phyloP scores from a whole-genome alignment of 2,329 filamentous ascomycete species.

The Pestalotiopsis sp. region DNA sequence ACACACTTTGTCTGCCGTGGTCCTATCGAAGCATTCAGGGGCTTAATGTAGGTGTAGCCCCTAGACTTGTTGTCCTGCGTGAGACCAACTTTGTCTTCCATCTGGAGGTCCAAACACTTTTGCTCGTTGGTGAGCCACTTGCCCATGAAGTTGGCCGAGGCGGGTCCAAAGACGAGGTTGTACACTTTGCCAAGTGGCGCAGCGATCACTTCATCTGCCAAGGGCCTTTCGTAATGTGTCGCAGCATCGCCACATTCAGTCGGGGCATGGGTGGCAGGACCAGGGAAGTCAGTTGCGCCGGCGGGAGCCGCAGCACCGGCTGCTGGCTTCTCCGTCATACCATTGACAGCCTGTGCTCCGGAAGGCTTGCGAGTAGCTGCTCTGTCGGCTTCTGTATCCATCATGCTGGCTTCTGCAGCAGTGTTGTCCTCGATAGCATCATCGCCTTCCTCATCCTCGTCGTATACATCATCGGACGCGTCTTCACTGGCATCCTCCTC shows the following conservation, averaged over 20 bases:
- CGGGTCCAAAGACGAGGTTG: slow-evolving; percentile 81
- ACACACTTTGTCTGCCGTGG: slow-evolving; percentile 95
- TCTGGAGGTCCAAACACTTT: slow-evolving; percentile 84
- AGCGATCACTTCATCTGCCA: slow-evolving; percentile 84
- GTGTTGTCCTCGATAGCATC: slow-evolving; percentile 46
- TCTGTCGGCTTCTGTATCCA: slow-evolving; percentile 63
- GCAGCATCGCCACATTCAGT: slow-evolving; percentile 83
- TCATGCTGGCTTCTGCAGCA: slow-evolving; percentile 41
- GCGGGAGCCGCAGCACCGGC: slow-evolving; percentile 47
- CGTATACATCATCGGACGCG: slow-evolving; percentile 78
- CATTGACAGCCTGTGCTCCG: slow-evolving; percentile 50
- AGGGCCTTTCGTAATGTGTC: slow-evolving; percentile 79
- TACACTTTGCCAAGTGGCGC: slow-evolving; percentile 93
- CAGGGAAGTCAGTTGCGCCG: slow-evolving; percentile 72
- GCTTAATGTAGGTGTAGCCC: slow-evolving; percentile 88
- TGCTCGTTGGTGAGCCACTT: slow-evolving; percentile 87
- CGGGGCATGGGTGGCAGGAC: slow-evolving; percentile 76
- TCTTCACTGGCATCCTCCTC: slow-evolving; percentile 51
- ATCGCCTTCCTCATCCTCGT: slow-evolving; percentile 78
- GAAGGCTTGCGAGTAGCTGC: slow-evolving; percentile 74
- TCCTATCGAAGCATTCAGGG: slow-evolving; percentile 79
- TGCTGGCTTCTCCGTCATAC: slow-evolving; percentile 50
- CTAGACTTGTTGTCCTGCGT: slow-evolving; percentile 75
- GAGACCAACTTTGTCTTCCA: slow-evolving; percentile 82
- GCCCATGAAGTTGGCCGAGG: slow-evolving; percentile 78